These are phyloP conservation scores for Eucalyptus cloeziana DNA, from an alignment of 345 rosid genomes.

Conservation along the genomic window DNA sequence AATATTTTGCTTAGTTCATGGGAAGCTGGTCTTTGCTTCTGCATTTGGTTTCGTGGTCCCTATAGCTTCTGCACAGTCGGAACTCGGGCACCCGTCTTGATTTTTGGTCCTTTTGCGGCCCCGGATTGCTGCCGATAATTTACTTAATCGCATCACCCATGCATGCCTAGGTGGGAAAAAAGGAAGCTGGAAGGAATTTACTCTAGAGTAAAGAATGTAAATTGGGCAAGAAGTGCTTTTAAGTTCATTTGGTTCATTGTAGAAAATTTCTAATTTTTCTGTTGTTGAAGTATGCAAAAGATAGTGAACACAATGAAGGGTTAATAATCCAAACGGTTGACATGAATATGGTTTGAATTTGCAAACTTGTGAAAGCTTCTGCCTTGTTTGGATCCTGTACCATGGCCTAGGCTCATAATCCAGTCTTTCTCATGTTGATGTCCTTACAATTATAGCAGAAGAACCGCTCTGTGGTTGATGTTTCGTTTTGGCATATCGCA, in stretches of 20 bases:
- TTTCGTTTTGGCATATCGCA: conserved; percentile 13
- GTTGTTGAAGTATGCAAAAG: neutral
- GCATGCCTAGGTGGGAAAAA: neutral
- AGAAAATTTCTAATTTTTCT: neutral
- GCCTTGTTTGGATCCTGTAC: neutral
- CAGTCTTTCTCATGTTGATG: neutral
- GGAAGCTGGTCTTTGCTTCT: neutral
- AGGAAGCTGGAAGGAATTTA: neutral
- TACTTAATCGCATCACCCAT: neutral
- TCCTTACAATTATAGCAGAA: neutral
- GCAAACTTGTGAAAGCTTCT: neutral
- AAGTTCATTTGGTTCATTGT: neutral
- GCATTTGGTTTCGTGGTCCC: neutral
- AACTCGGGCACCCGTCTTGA: neutral
- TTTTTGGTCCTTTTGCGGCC: neutral
- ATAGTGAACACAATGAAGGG: neutral
- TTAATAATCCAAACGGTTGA: neutral
- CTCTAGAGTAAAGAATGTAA: neutral
- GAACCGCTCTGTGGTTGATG: neutral
- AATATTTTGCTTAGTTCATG: neutral
- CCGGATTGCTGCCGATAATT: neutral
- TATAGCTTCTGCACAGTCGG: neutral
- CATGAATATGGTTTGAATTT: neutral
- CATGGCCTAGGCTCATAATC: neutral
- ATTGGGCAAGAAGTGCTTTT: neutral